Base-by-base conservation (phyloP, 2,329 filamentous ascomycete genomes). In the Epichloe hybrida region DNA sequence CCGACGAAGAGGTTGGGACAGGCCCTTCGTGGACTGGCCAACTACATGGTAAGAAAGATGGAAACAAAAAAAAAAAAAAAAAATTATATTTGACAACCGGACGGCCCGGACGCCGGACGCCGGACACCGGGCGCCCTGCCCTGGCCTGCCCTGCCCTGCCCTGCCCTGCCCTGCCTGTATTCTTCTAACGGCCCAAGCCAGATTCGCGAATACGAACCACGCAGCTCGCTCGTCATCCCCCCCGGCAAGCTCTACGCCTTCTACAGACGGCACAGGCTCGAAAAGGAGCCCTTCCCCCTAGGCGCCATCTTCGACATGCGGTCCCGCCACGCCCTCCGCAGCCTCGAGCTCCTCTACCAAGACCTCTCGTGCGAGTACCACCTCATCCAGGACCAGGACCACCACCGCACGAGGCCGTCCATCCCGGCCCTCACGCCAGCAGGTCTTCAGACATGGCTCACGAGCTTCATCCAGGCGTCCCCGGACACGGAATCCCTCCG, bases 241-340 rank as follows among this genome's bases (percentile, higher is more conserved):
- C 88, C 88, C 0, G 69, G 79, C 5, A 93, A 93, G 67, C 77
- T 95, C 71, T 74, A 79, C 13, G 73, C 75, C 46, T 87, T 90
- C 57, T 94, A 94, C 61, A 72, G 77, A 15, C 76, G 79, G 50
- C 84, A 84, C 52, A 74, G 74, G 48, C 64, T 89, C 2, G 67
- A 77, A 0, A 68, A 74, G 13, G 88, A 94, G 59, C 70, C 74
- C 3, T 83, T 62, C 81, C 80, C 80, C 2, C 88, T 87, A 71
- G 66, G 77, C 56, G 74, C 83, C 46, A 72, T 81, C 20, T 83
- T 83, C 55, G 72, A 75, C 53, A 61, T 58, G n/a, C 58, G 57
- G 17, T 59, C 59, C 15, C 56, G 57, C 12, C 58, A 58, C 23
- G 55, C 58, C 46, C 55, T 62, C 15, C 53, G 57, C 44, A 57